Conservation (phyloP, 1,284 basidiomycete species). For the Papiliotrema laurentii region DNA sequence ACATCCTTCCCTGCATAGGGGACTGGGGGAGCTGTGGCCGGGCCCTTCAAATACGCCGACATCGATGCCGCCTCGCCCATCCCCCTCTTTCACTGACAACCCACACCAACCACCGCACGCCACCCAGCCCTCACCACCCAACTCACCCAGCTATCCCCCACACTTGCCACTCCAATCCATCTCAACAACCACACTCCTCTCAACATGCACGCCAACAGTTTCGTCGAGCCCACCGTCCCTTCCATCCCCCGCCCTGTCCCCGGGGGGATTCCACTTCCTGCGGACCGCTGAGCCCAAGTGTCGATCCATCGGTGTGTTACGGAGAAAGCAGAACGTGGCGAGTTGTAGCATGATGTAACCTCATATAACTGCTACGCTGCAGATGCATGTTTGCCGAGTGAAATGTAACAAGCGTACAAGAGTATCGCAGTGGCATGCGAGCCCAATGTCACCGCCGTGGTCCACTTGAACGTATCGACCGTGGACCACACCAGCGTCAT, state of each 20-base stretch:
- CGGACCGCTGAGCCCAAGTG: too few species aligned
- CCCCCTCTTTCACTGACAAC: neutral
- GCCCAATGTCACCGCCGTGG: neutral
- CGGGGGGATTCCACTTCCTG: too few species aligned
- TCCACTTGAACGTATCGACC: slow-evolving; percentile 4
- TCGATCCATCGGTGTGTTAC: too few species aligned
- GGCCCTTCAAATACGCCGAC: too few species aligned
- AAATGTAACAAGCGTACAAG: neutral
- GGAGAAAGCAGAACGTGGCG: too few species aligned
- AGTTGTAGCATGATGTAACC: too few species aligned
- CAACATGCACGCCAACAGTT: neutral
- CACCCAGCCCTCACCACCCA: neutral
- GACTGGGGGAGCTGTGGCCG: too few species aligned
- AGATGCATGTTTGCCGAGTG: neutral
- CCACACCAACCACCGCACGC: neutral
- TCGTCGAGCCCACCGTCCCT: slow-evolving; percentile 13
- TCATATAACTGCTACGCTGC: too few species aligned
- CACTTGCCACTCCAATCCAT: too few species aligned
- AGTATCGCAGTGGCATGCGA: neutral
- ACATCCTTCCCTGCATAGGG: too few species aligned
- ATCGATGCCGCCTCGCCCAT: neutral
- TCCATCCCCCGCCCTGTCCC: slow-evolving; percentile 14
- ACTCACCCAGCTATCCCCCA: neutral
- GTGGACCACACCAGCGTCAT: slow-evolving; percentile 1
- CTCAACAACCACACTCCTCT: neutral